phyloP scores from a whole-genome alignment of 495 filamentous ascomycete species.

The Hypoxylon crocopeplum region DNA sequence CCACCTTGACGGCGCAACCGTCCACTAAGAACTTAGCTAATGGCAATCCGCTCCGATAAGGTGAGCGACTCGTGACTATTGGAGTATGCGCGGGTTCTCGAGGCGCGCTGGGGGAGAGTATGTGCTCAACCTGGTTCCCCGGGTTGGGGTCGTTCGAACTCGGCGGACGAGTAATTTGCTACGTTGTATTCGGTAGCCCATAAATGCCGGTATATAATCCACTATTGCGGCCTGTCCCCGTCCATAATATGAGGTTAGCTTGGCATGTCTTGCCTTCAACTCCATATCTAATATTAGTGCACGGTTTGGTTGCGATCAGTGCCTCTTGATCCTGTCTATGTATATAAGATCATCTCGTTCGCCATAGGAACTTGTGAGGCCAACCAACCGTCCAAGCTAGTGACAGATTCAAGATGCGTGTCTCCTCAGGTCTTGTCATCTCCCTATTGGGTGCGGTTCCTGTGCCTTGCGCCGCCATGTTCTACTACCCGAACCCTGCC shows the following conservation, averaged over 20 bases:
- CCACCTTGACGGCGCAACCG: neutral
- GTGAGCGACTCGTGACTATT: neutral
- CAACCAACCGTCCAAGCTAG: neutral
- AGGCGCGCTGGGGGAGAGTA: too few species aligned
- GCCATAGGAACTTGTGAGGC: neutral
- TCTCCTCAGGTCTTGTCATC: neutral
- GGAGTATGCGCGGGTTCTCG: too few species aligned
- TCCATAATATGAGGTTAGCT: conserved; percentile 12
- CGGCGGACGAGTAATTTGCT: conserved; percentile 18
- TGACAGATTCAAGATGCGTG: conserved; percentile 15
- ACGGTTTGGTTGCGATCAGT: neutral
- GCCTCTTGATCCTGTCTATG: neutral
- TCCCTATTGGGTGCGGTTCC: neutral
- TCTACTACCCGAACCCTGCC: conserved; percentile 42
- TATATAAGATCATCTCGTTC: neutral
- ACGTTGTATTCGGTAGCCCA: conserved; percentile 14
- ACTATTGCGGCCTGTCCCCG: conserved; percentile 6
- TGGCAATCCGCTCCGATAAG: conserved; percentile 10
- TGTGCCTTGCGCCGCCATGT: conserved; percentile 23
- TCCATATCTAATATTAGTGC: neutral
- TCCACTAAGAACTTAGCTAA: conserved; percentile 19
- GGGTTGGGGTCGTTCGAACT: neutral
- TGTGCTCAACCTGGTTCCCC: conserved; percentile 5
- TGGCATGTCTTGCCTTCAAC: conserved; percentile 7
- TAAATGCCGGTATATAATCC: conserved; percentile 11